A percentile compares a stretch with the other conserved stretches of the same genome.
These are phyloP conservation scores for Polygonum maritimum DNA, from an alignment of 148 eudicot species.

Conservation along the genomic window DNA sequence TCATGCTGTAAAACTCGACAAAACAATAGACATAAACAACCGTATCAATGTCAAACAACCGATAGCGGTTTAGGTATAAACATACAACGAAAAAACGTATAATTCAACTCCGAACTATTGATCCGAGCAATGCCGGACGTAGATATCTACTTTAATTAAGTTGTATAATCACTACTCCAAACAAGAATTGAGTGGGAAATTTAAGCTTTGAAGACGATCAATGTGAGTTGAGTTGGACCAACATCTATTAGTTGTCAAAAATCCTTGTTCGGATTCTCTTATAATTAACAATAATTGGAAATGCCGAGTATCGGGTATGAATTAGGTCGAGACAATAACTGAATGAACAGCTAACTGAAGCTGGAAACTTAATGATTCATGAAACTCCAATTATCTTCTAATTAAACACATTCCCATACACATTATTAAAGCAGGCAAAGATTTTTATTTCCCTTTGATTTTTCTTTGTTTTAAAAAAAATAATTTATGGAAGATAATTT, in stretches of 20 bases:
- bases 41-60: too few relatives aligned
- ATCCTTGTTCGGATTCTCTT: not conserved
- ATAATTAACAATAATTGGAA: not conserved
- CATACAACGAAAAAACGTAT: too few relatives aligned
- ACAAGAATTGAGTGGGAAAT: too few relatives aligned
- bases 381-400: not conserved
- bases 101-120: too few relatives aligned
- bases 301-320: not conserved
- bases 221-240: not conserved
- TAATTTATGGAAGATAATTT: not conserved
- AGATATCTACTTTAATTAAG: too few relatives aligned
- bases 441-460: not conserved
- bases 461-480: not conserved
- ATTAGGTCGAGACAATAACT: conserved; percentile 4
- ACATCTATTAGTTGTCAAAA: not conserved
- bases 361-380: not conserved
- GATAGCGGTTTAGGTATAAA: too few relatives aligned
- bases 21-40: too few relatives aligned
- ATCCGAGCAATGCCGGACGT: too few relatives aligned
- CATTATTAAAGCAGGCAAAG: conserved; percentile 1
- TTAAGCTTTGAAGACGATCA: too few relatives aligned
- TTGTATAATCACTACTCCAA: too few relatives aligned
- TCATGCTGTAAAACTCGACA: too few relatives aligned
- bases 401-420: not conserved
- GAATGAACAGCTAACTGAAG: conserved; percentile 9